Percentiles rank a stretch among this genome's conserved stretches.
Evolutionary conservation across 192 early-diverging fungal genomes (phyloP).

Genomic region (Rhizophagus clarus): DNA sequence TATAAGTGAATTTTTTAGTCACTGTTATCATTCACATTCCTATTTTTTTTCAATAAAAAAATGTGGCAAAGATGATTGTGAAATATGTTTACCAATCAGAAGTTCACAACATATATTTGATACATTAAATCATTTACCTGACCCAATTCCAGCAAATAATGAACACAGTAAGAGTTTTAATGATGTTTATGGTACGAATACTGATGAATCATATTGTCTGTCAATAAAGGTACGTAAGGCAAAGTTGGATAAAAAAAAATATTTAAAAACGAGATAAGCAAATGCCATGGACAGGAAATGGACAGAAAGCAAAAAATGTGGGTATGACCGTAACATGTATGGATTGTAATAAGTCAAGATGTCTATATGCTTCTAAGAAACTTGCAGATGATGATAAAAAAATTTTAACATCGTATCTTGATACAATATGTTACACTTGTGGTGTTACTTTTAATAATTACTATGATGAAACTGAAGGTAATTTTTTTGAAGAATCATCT

Average conservation of each 20-base stretch:
- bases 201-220: background rate
- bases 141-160: background rate
- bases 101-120: background rate
- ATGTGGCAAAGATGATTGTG: background rate
- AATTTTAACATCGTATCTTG: background rate
- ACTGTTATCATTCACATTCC: no score
- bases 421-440: background rate
- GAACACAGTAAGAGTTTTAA: background rate
- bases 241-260: background rate
- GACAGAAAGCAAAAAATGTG: background rate
- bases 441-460: background rate
- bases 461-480: no score
- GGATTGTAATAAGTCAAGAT: background rate
- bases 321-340: background rate
- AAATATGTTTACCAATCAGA: background rate
- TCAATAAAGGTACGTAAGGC: background rate
- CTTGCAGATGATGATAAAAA: background rate
- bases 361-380: background rate
- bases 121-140: background rate
- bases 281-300: background rate
- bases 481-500: no score
- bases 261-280: background rate
- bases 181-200: background rate
- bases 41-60: slow-evolving; percentile 11
- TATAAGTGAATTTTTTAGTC: no score